phyloP scores from a whole-genome alignment of 345 rosid species.

The Chamaenerion angustifolium region DNA sequence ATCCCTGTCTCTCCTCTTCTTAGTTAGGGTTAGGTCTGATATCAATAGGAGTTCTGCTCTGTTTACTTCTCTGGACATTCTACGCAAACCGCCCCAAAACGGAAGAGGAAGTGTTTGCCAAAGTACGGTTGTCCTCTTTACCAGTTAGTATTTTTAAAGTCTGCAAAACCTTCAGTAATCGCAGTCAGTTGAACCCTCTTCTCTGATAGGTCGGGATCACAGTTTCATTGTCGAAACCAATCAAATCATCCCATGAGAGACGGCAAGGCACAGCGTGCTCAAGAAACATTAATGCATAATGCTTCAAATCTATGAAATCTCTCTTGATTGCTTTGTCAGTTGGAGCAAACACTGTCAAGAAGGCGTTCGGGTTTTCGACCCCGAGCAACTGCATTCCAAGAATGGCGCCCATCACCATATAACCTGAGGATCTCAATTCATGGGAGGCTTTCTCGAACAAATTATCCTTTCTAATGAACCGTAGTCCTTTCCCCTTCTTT shows the following conservation, averaged over 20 bases:
- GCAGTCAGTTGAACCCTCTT: conserved; percentile 7
- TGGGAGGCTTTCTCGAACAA: conserved; percentile 12
- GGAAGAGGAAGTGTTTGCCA: conserved; percentile 97
- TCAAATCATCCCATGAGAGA: conserved; percentile 23
- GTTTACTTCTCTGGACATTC: conserved; percentile 77
- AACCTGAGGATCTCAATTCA: conserved; percentile 23
- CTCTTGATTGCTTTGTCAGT: conserved; percentile 15
- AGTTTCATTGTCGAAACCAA: conserved; percentile 12
- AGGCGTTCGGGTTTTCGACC: conserved; percentile 11
- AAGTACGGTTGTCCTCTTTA: conserved; percentile 9
- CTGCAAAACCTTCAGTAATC: conserved; percentile 5
- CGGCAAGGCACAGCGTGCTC: conserved; percentile 26
- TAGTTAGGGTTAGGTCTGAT: conserved; percentile 77
- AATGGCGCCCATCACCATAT: conserved; percentile 28
- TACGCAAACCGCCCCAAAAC: conserved; percentile 98
- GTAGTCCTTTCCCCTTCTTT: conserved; percentile 1
- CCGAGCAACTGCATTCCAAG: conserved; percentile 29
- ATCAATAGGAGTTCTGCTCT: conserved; percentile 75
- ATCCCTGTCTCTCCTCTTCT: conserved; percentile 41
- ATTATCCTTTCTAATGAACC: conserved; percentile 1
- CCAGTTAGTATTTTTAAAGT: conserved; percentile 12
- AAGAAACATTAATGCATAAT: conserved; percentile 17
- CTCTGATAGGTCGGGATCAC: conserved; percentile 13
- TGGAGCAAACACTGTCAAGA: conserved; percentile 33
- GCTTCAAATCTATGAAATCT: conserved; percentile 8